Conservation (phyloP, 129 eudicot species). For the Helichrysum umbraculigerum region DNA sequence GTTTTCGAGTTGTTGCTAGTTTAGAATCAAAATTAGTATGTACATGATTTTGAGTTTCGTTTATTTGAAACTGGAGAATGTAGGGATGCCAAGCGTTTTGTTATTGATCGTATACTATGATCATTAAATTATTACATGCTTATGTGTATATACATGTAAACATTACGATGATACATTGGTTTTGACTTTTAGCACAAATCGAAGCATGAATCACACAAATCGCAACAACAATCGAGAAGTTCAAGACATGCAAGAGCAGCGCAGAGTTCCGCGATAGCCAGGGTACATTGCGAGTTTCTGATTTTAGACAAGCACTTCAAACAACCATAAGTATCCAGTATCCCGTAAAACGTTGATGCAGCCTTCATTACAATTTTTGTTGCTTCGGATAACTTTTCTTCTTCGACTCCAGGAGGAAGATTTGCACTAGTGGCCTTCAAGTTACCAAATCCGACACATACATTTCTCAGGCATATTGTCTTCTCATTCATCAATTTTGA, state of each 20-base stretch:
- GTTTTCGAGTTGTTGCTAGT: not conserved
- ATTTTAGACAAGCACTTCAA: conserved; percentile 68
- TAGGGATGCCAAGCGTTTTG: not conserved
- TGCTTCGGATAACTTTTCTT: conserved; percentile 51
- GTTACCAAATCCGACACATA: conserved; percentile 76
- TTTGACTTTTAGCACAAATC: conserved; percentile 22
- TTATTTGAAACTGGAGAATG: not conserved
- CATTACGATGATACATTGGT: not conserved
- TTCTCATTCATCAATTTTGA: conserved; percentile 32
- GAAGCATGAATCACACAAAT: conserved; percentile 50
- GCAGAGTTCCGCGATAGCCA: conserved; percentile 61
- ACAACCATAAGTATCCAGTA: conserved; percentile 44
- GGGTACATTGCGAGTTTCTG: conserved; percentile 53
- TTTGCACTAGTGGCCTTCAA: conserved; percentile 66
- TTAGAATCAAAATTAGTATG: not conserved
- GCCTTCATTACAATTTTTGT: conserved; percentile 54
- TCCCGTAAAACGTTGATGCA: conserved; percentile 50
- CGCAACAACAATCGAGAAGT: conserved; percentile 64
- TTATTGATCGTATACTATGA: not conserved
- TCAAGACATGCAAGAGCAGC: conserved; percentile 75
- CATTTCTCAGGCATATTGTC: conserved; percentile 32
- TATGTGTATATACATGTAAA: not conserved
- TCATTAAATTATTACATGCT: not conserved
- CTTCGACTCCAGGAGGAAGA: conserved; percentile 52
- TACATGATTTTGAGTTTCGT: not conserved